These are phyloP conservation scores for Tolypocladium album DNA, from an alignment of 2,329 filamentous ascomycete species.

Conservation along the genomic window DNA sequence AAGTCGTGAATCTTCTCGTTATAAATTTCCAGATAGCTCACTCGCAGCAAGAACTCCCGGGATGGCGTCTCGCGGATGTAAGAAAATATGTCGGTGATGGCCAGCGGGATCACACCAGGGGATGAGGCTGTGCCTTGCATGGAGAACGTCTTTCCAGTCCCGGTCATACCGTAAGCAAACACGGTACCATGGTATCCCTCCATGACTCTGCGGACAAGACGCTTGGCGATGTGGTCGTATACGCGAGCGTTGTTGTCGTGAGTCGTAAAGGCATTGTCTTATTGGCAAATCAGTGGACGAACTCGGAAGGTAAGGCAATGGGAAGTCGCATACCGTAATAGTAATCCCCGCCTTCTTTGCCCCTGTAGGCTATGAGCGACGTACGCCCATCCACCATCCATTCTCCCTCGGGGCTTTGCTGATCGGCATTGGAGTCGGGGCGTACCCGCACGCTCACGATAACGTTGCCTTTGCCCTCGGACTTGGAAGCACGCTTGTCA, in stretches of 20 bases:
- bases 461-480: conserved; percentile 85
- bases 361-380: conserved; percentile 71
- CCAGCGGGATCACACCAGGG: conserved; percentile 90
- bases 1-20: conserved; percentile 96
- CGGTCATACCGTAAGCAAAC: conserved; percentile 98
- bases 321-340: conserved; percentile 59
- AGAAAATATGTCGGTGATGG: conserved; percentile 97
- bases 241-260: conserved; percentile 91
- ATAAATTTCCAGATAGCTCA: conserved; percentile 98
- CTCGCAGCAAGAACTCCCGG: conserved; percentile 84
- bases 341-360: conserved; percentile 87
- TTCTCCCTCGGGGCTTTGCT: conserved; percentile 59
- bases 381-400: conserved; percentile 86
- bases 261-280: conserved; percentile 93
- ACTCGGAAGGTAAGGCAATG: too few relatives aligned
- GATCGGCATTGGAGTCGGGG: conserved; percentile 61
- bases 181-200: conserved; percentile 98
- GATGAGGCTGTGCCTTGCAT: conserved; percentile 97
- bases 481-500: conserved; percentile 41
- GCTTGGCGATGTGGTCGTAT: conserved; percentile 89
- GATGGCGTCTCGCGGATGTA: conserved; percentile 96
- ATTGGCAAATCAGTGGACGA: conserved; percentile 9
- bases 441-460: conserved; percentile 90
- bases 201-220: conserved; percentile 92
- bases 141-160: conserved; percentile 96